Conservation (phyloP, 768 basidiomycete genomes). For the Leccinum broughii region DNA sequence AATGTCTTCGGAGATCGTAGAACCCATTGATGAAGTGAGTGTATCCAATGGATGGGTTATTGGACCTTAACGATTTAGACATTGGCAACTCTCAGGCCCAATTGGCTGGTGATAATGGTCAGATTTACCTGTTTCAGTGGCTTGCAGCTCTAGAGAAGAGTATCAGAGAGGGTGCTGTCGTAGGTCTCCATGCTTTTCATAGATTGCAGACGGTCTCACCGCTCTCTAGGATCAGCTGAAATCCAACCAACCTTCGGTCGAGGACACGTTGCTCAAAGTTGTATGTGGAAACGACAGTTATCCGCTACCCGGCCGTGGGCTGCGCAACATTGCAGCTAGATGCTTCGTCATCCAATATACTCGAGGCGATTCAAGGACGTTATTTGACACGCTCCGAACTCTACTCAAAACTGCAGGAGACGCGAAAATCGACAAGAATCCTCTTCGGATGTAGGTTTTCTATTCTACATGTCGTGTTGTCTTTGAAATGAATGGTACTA, state of each 20-base stretch:
- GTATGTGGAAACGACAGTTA: slow-evolving; percentile 62
- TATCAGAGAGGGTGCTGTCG: slow-evolving; percentile 49
- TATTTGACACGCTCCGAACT: slow-evolving; percentile 84
- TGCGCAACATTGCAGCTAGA: slow-evolving; percentile 76
- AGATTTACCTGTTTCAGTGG: slow-evolving; percentile 86
- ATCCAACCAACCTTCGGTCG: slow-evolving; percentile 57
- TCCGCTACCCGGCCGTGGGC: slow-evolving; percentile 85
- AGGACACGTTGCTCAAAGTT: slow-evolving; percentile 65
- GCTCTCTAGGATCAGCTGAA: slow-evolving; percentile 63
- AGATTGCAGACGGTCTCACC: slow-evolving; percentile 3
- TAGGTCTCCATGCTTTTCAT: slow-evolving; percentile 36
- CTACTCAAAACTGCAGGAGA: slow-evolving; percentile 78
- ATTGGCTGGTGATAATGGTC: slow-evolving; percentile 71
- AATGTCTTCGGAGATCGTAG: slow-evolving; percentile 31
- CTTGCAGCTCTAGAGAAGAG: slow-evolving; percentile 64
- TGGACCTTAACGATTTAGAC: slow-evolving; percentile 11
- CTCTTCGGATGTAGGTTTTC: slow-evolving; percentile 60
- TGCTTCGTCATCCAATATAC: slow-evolving; percentile 75
- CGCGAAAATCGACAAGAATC: slow-evolving; percentile 66
- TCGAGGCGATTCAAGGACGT: slow-evolving; percentile 76
- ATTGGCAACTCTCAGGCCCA: slow-evolving; percentile 49
- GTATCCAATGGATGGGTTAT: neutral
- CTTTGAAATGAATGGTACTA: slow-evolving; percentile 31
- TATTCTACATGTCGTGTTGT: neutral
- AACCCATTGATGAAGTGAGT: slow-evolving; percentile 35